phyloP scores from a whole-genome alignment of 257 asterid species.

The Cruciata laevipes region DNA sequence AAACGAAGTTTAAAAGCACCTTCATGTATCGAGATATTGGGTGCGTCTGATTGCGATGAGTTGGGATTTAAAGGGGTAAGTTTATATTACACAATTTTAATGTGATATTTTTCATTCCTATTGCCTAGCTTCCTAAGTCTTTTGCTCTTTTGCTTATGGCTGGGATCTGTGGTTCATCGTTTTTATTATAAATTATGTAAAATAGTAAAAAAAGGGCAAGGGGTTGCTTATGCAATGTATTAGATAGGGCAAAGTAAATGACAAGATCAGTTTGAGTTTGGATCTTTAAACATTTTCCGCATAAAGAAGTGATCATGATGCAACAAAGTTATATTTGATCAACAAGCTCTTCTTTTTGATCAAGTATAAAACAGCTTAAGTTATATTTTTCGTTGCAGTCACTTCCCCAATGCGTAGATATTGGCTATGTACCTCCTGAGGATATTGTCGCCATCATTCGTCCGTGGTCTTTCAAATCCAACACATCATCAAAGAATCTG shows the following conservation, averaged over 20 bases:
- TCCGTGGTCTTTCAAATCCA: constrained; percentile 33
- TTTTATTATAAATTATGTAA: not conserved
- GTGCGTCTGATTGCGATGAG: constrained; percentile 26
- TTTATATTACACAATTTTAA: constrained; percentile 12
- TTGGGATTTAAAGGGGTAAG: constrained; percentile 61
- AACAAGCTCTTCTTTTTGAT: not conserved
- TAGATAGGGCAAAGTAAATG: not conserved
- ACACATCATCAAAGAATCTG: constrained; percentile 24
- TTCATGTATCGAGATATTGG: constrained; percentile 39
- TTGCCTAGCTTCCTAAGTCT: not conserved
- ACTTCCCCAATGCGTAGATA: constrained; percentile 31
- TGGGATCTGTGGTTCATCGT: not conserved
- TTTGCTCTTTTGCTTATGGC: not conserved
- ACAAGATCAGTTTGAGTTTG: too few species aligned
- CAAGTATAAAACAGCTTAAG: not conserved
- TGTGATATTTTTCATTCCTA: not conserved
- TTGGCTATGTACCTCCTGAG: constrained; percentile 46
- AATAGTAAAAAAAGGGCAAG: too few species aligned
- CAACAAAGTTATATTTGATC: too few species aligned
- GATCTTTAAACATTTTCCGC: not conserved
- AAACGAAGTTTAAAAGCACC: constrained; percentile 35
- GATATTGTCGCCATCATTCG: constrained; percentile 52
- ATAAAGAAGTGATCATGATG: not conserved
- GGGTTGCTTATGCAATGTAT: not conserved
- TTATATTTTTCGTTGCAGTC: constrained; percentile 31